A percentile compares a stretch with the other conserved stretches of the same genome.
phyloP scores from a whole-genome alignment of 2,329 filamentous ascomycete genomes.

The Aspergillus floridensis region DNA sequence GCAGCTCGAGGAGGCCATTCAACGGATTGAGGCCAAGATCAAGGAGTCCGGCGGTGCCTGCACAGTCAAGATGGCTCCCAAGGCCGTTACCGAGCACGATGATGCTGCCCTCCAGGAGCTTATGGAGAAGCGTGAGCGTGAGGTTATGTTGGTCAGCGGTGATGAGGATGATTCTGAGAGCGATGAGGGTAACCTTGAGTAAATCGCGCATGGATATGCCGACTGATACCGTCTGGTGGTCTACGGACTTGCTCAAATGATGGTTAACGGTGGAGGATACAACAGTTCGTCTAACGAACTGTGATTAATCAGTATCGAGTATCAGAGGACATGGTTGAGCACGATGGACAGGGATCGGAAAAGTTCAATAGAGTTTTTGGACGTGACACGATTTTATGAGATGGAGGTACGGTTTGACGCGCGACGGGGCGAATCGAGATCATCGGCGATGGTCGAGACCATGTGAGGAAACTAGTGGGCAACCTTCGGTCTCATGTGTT shows the following conservation, averaged over 20 bases:
- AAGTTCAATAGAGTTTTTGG: constrained; percentile 25
- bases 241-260: not conserved
- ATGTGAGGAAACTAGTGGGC: constrained; percentile 3
- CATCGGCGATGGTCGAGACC: constrained; percentile 13
- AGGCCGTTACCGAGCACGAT: constrained; percentile 98
- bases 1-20: constrained; percentile 82
- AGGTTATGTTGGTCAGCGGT: constrained; percentile 96
- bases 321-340: constrained; percentile 3
- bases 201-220: constrained; percentile 17
- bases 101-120: constrained; percentile 94
- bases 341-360: constrained; percentile 14
- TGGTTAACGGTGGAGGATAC: not conserved
- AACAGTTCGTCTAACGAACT: constrained; percentile 5
- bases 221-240: not conserved
- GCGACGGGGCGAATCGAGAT: constrained; percentile 18
- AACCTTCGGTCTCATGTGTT: constrained; percentile 9
- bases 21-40: constrained; percentile 80
- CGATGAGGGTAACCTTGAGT: constrained; percentile 74
- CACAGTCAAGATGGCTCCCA: constrained; percentile 95
- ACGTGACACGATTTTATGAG: constrained; percentile 28
- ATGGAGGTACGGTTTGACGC: constrained; percentile 25
- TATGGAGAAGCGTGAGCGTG: constrained; percentile 98
- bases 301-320: not conserved
- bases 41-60: constrained; percentile 73
- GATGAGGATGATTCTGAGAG: constrained; percentile 96